Conservation (phyloP, 129 eudicot genomes). For the Helianthus annuus region HanXRQr2.0-SUNRISE NC_035442.2:22991813-22992312, state of each 20-base stretch:
- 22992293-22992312: constrained; percentile 13
- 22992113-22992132: constrained; percentile 25
- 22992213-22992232: constrained; percentile 4
- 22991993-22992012: no score
- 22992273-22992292: constrained; percentile 2
- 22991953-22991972: no score
- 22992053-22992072: neutral
- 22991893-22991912: no score
- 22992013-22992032: neutral
- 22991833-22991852: no score
- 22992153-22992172: constrained; percentile 32
- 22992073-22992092: constrained; percentile 8
- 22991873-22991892: no score
- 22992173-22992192: constrained; percentile 30
- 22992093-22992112: neutral
- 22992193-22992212: constrained; percentile 12
- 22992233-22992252: constrained; percentile 11
- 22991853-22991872: no score
- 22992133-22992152: constrained; percentile 21
- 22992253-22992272: constrained; percentile 15
- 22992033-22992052: neutral
- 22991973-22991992: no score
- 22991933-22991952: no score
- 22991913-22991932: no score
- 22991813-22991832: no score